Conservation (phyloP, 345 rosid genomes). For the Populus tremula region DNA sequence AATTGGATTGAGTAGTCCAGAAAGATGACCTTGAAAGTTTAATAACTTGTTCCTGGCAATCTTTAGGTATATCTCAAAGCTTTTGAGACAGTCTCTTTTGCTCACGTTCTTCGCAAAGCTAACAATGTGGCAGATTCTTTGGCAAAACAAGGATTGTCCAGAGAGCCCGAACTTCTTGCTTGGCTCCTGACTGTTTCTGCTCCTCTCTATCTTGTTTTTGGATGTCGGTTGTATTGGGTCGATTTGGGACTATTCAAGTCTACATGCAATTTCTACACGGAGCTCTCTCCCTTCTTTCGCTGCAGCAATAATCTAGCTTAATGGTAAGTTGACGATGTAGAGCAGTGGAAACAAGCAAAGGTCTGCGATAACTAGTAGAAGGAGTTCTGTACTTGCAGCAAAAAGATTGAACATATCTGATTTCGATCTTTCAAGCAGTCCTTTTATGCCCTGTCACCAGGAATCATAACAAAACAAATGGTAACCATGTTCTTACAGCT, state of each 20-base stretch:
- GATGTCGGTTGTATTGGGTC: neutral
- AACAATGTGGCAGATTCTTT: neutral
- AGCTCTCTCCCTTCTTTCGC: neutral
- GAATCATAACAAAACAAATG: neutral
- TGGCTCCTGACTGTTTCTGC: neutral
- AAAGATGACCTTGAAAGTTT: neutral
- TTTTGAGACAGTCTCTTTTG: neutral
- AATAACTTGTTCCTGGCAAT: neutral
- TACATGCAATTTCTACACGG: neutral
- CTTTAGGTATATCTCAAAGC: neutral
- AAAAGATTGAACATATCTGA: too few species aligned
- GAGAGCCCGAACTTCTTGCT: neutral
- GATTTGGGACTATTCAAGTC: neutral
- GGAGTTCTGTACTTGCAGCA: too few species aligned
- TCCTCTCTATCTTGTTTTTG: neutral
- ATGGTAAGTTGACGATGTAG: too few species aligned
- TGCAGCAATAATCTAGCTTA: neutral
- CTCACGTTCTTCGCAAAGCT: neutral
- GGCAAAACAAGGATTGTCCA: neutral
- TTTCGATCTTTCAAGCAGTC: neutral
- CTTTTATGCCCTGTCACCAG: neutral
- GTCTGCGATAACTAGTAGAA: too few species aligned
- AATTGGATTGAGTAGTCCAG: neutral
- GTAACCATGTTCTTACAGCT: too few species aligned
- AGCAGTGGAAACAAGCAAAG: too few species aligned